Base-by-base conservation (phyloP, 352 stramenopile genomes). In the Globisporangium okanoganense region DNA sequence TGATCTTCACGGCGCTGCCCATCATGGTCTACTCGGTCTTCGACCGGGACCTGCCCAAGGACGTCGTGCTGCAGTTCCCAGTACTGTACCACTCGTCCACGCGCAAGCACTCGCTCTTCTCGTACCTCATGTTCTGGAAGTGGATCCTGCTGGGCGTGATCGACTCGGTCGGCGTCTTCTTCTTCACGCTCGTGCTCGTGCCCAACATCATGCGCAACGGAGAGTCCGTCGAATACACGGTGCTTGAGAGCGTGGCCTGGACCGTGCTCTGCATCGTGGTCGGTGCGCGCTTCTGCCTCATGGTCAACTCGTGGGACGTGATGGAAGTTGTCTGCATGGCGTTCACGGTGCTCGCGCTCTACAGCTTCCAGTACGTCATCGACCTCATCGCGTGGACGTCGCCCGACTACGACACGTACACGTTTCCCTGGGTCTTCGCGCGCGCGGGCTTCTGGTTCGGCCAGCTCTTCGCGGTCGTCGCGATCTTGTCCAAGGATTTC, bases 1-100 rank as follows among this genome's bases (percentile, higher is more conserved):
- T 99, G 50, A 85, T 98, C 48, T 98, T 95, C 64, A 98, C 92
- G 0, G 78, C 87, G 35, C 67, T 98, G 22, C 96, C 97, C 3
- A 98, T 99, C 64, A 70, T 95, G 27, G 71, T 86, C 0, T 91
- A 85, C 57, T 90, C 84, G 8, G 86, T 90, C 3, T 85, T 91
- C 44, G 89, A 97, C 53, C 79, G 76, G 27, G 87, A 95, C 66
- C 36, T 95, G 5, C 83, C 81, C 0, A 87, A 83, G 55, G 61
- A 90, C 4, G 74, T 88, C 0, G 73, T 84, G 8, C 58, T 92
- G 20, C 60, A 86, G 33, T 88, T 81, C 25, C 87, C 87, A 10
- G 68, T 63, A 40, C 51, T 95, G 10, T 95, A 95, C 52, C 80
- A 94, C 51, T 65, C 74, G 6, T 73, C 69, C 29, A 69, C 69